A percentile compares a stretch with the other conserved stretches of the same genome.
Evolutionary conservation across 2,329 filamentous ascomycete species (phyloP).

Genomic region (Epichloe scottii): DNA sequence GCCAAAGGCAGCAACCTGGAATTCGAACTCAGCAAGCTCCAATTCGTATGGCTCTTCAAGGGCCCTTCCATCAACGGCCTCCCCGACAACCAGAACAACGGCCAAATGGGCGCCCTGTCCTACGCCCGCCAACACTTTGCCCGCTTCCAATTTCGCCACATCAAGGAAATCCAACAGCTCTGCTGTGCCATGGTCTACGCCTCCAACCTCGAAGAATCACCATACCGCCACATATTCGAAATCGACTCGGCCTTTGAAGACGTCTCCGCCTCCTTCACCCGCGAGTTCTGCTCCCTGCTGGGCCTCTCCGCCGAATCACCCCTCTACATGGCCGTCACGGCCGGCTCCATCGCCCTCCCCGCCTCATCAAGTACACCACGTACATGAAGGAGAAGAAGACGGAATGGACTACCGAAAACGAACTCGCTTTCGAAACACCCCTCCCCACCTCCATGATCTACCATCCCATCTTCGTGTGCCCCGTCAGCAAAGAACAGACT

Average conservation of each 20-base stretch:
- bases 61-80: conserved; percentile 42
- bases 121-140: conserved; percentile 69
- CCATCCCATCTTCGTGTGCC: conserved; percentile 95
- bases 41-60: conserved; percentile 81
- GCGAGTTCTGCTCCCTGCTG: conserved; percentile 87
- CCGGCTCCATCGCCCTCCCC: conserved; percentile 81
- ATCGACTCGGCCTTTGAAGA: conserved; percentile 68
- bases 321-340: conserved; percentile 83
- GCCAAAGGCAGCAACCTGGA: conserved; percentile 81
- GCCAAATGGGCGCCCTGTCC: conserved; percentile 51
- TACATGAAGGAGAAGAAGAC: conserved; percentile 84
- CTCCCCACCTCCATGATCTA: conserved; percentile 55
- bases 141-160: conserved; percentile 61
- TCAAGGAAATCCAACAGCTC: conserved; percentile 69
- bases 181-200: conserved; percentile 70
- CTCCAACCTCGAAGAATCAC: conserved; percentile 61
- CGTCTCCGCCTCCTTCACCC: conserved; percentile 74
- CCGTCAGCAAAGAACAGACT: conserved; percentile 90
- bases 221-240: conserved; percentile 69
- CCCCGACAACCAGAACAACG: conserved; percentile 40
- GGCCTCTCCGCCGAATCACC: conserved; percentile 85
- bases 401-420: conserved; percentile 86
- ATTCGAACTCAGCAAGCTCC: conserved; percentile 82
- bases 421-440: conserved; percentile 68
- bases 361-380: conserved; percentile 73